phyloP scores from a whole-genome alignment of 2,329 filamentous ascomycete species.

The Hymenoscyphus fraxineus region DNA sequence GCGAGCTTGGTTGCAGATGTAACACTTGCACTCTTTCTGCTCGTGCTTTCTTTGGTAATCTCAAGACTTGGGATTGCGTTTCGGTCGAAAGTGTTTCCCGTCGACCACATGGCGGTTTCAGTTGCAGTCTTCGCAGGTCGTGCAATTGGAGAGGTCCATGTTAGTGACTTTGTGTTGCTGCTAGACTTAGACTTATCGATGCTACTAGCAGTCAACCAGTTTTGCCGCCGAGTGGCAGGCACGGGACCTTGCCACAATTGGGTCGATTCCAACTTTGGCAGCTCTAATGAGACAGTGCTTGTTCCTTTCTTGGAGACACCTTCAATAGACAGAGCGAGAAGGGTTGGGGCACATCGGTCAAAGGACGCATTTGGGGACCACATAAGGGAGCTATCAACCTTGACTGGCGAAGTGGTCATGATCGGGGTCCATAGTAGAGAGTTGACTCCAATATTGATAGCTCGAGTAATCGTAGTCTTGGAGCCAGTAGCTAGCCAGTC shows the following conservation, averaged over 20 bases:
- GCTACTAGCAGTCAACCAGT: conserved; percentile 1
- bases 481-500: conserved; percentile 8
- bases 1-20: background rate
- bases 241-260: background rate
- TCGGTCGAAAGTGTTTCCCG: background rate
- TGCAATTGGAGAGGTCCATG: background rate
- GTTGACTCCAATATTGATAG: background rate
- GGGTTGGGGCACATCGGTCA: background rate
- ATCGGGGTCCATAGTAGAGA: conserved; percentile 4
- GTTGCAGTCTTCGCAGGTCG: background rate
- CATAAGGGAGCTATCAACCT: conserved; percentile 1
- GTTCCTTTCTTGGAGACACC: background rate
- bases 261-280: background rate
- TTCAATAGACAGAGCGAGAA: background rate
- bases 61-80: background rate
- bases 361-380: background rate
- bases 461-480: background rate
- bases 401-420: background rate
- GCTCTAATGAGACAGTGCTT: background rate
- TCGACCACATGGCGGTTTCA: background rate
- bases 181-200: background rate
- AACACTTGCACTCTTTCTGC: conserved; percentile 1
- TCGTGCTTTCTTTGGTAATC: background rate
- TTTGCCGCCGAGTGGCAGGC: background rate
- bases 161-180: background rate